Base-by-base conservation (phyloP, 495 filamentous ascomycete genomes). In the Aspergillus sclerotioniger region DNA sequence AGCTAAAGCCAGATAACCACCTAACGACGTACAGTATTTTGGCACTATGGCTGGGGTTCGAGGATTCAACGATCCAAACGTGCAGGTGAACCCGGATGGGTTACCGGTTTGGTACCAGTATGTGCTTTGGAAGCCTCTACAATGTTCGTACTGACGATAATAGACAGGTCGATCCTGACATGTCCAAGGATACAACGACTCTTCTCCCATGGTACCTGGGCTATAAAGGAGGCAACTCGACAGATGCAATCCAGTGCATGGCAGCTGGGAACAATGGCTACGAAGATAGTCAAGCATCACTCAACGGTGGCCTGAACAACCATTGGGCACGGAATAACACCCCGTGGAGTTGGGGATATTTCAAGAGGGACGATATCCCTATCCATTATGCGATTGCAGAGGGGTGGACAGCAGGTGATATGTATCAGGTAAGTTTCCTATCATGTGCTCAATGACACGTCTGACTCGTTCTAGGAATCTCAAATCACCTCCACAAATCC, bases 11-110 rank as follows among this genome's bases (percentile, higher is more conserved):
- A 31, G 16, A 53, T 21, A 20, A 15, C 2, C 37, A 13, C 9
- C 15, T 25, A 43, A 48, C 41, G 6, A 15, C 21, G 9, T 9
- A 8, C 35, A 81, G 67, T 82, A 83, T 62, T 82, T 81, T 53
- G 80, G 80, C 7, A 78, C 80, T 0, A 82, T 84, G 80, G 73
- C 80, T 8, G 81, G 81, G 29, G 76, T 82, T 20, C 76, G 81
- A 44, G 81, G 81, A 8, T 84, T 83, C 64, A 75, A 75, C 35
- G 81, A 84, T 52, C 80, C 81, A 10, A 84, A 84, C 59, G 78
- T 81, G 3, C 80, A 84, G 59, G 68, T 82, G 33, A 82, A 82
- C 44, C 8, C 58, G 9, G 71, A 75, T 53, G 74, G 70, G 5
- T 58, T 63, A 19, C 65, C 77, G 0, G 77, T 82, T 17, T 83